These are phyloP conservation scores for Coprinopsis sp. DNA, from an alignment of 768 basidiomycete species.

Conservation along the genomic window DNA sequence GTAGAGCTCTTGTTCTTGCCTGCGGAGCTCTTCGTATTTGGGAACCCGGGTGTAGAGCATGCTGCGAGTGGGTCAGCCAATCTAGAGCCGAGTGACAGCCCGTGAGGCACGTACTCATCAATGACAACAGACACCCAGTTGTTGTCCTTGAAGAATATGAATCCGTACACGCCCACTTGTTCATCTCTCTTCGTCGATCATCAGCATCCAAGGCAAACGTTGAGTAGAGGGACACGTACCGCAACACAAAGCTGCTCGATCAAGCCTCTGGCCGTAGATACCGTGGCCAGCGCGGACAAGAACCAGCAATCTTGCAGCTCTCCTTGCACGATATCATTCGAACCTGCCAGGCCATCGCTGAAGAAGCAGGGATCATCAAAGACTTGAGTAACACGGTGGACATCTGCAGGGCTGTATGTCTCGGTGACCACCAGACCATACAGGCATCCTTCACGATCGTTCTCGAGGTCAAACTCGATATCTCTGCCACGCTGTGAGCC, in stretches of 20 bases:
- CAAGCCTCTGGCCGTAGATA: slow-evolving; percentile 42
- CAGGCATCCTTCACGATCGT: slow-evolving; percentile 45
- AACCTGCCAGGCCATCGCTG: slow-evolving; percentile 36
- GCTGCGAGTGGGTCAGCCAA: slow-evolving; percentile 22
- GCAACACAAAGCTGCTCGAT: slow-evolving; percentile 51
- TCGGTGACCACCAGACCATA: slow-evolving; percentile 18
- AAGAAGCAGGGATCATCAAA: slow-evolving; percentile 51
- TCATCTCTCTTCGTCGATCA: slow-evolving; percentile 33
- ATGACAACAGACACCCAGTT: slow-evolving; percentile 47
- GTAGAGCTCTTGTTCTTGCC: slow-evolving; percentile 39
- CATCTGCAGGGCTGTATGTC: slow-evolving; percentile 22
- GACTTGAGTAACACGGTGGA: slow-evolving; percentile 41
- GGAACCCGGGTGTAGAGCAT: slow-evolving; percentile 45
- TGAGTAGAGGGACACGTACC: slow-evolving; percentile 15
- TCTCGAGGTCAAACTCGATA: slow-evolving; percentile 54
- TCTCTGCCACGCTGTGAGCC: slow-evolving; percentile 31
- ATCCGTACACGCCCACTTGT: slow-evolving; percentile 46
- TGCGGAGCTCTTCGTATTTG: slow-evolving; percentile 44
- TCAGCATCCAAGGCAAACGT: neutral
- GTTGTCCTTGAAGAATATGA: slow-evolving; percentile 44
- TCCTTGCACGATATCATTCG: slow-evolving; percentile 49
- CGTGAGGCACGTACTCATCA: slow-evolving; percentile 41
- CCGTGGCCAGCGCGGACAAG: slow-evolving; percentile 46
- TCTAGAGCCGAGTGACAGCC: neutral
- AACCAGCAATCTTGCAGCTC: slow-evolving; percentile 55